A percentile compares a stretch with the other conserved stretches of the same genome.
These are phyloP conservation scores for Thalassiosira hispida DNA, from an alignment of 352 stramenopile genomes.

Conservation along the genomic window DNA sequence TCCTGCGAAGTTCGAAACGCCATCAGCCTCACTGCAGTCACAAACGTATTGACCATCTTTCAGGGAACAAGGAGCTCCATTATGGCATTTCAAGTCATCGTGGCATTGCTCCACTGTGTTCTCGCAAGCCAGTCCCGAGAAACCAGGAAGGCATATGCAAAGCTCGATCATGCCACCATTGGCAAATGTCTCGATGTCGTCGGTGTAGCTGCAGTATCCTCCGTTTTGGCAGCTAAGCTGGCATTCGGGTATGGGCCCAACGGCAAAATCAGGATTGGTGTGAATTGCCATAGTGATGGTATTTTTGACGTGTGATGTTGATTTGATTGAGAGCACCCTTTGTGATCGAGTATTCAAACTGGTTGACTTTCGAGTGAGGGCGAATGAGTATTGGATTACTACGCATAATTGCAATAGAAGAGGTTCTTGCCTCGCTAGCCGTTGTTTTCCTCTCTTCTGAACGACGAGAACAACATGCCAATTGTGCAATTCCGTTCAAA, in stretches of 20 bases:
- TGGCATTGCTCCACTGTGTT: conserved; percentile 29
- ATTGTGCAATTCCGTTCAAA: too few species aligned
- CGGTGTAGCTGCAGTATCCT: conserved; percentile 35
- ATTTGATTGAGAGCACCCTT: too few species aligned
- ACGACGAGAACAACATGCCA: too few species aligned
- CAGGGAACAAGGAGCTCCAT: conserved; percentile 26
- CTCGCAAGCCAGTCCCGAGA: conserved; percentile 32
- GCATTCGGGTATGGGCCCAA: conserved; percentile 10
- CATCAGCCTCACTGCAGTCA: conserved; percentile 39
- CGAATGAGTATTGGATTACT: too few species aligned
- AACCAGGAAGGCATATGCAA: conserved; percentile 39
- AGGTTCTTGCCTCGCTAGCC: too few species aligned
- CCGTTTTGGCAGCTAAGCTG: conserved; percentile 40
- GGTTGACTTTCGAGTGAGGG: too few species aligned
- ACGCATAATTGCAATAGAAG: too few species aligned
- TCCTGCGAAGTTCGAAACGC: conserved; percentile 31
- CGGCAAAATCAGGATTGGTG: neutral
- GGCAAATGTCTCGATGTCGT: conserved; percentile 24
- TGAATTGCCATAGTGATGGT: neutral
- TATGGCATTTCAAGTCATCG: conserved; percentile 36
- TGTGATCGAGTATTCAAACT: too few species aligned
- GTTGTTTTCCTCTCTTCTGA: too few species aligned
- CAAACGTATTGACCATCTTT: conserved; percentile 27
- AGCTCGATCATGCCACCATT: conserved; percentile 32
- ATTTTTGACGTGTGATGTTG: neutral